A percentile compares a stretch with the other conserved stretches of the same genome.
These are phyloP conservation scores for Phanerochaete carnosa DNA, from an alignment of 768 basidiomycete genomes.

Conservation along the genomic window DNA sequence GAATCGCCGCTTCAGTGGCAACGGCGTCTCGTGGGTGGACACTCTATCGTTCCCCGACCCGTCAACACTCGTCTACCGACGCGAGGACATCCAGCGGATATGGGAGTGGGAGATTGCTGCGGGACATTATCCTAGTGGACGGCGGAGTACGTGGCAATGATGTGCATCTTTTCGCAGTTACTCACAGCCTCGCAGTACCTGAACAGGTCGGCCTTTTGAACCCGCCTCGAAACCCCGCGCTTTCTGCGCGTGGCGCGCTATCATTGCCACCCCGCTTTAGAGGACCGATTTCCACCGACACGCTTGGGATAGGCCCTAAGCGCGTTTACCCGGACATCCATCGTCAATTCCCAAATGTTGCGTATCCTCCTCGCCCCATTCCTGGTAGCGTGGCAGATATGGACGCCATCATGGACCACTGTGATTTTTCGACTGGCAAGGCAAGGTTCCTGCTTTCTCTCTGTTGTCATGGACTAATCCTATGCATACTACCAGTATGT, in stretches of 20 bases:
- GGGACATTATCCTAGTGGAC: constrained; percentile 89
- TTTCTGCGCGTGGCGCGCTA: constrained; percentile 53
- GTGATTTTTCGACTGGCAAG: constrained; percentile 83
- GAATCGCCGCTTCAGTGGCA: constrained; percentile 56
- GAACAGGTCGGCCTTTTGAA: constrained; percentile 57
- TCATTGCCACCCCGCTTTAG: constrained; percentile 48
- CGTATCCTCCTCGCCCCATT: constrained; percentile 85
- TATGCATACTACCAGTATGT: constrained; percentile 62
- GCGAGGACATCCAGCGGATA: constrained; percentile 82
- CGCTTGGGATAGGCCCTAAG: constrained; percentile 72
- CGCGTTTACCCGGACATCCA: constrained; percentile 77
- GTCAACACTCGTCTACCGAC: constrained; percentile 69
- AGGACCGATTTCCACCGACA: constrained; percentile 47
- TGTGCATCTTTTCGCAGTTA: neutral
- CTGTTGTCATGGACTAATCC: neutral
- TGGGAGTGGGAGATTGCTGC: constrained; percentile 96
- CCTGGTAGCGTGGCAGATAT: constrained; percentile 86
- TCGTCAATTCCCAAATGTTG: constrained; percentile 55
- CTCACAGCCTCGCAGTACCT: constrained; percentile 50
- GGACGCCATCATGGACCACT: constrained; percentile 89
- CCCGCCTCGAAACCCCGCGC: constrained; percentile 66
- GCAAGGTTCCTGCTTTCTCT: constrained; percentile 30
- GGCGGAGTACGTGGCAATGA: constrained; percentile 55
- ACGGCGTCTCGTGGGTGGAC: constrained; percentile 61
- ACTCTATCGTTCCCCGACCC: constrained; percentile 49